These are phyloP conservation scores for Tetragonia tetragonoides DNA, from an alignment of 148 eudicot species.

Conservation along the genomic window DNA sequence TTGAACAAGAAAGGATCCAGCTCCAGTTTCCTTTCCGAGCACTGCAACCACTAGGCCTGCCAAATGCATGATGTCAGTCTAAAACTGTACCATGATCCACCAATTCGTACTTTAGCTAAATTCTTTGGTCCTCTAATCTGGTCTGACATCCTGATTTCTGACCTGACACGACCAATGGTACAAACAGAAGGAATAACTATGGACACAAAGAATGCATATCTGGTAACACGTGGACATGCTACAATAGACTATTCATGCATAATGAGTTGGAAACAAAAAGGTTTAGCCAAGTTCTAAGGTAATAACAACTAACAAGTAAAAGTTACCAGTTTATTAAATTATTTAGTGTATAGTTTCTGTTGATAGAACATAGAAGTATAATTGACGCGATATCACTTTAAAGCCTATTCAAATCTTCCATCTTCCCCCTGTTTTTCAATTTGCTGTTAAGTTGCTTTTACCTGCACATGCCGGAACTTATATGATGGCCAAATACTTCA, in stretches of 20 bases:
- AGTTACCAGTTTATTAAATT: neutral
- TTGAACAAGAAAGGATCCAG: conserved; percentile 81
- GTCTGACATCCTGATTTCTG: conserved; percentile 1
- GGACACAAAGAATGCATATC: neutral
- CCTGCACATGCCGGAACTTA: neutral
- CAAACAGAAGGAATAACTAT: neutral
- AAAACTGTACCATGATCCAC: neutral
- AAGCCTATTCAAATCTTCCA: neutral
- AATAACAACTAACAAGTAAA: no score
- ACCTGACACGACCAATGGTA: neutral
- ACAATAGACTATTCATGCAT: neutral
- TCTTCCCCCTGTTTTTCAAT: neutral
- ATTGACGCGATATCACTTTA: neutral
- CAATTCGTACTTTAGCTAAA: neutral
- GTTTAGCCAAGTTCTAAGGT: neutral
- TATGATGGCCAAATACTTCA: neutral
- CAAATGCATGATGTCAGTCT: conserved; percentile 7
- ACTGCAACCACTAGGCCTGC: conserved; percentile 81
- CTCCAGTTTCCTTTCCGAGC: conserved; percentile 76
- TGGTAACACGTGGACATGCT: neutral
- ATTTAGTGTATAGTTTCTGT: neutral
- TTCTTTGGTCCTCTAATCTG: neutral
- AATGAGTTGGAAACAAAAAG: neutral
- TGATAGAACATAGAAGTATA: neutral
- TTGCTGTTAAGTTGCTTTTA: neutral